Percentiles rank a stretch among this genome's conserved stretches.
These are phyloP conservation scores for Cutaneotrichosporon daszewskae DNA, from an alignment of 1,284 basidiomycete genomes.

Conservation along the genomic window DNA sequence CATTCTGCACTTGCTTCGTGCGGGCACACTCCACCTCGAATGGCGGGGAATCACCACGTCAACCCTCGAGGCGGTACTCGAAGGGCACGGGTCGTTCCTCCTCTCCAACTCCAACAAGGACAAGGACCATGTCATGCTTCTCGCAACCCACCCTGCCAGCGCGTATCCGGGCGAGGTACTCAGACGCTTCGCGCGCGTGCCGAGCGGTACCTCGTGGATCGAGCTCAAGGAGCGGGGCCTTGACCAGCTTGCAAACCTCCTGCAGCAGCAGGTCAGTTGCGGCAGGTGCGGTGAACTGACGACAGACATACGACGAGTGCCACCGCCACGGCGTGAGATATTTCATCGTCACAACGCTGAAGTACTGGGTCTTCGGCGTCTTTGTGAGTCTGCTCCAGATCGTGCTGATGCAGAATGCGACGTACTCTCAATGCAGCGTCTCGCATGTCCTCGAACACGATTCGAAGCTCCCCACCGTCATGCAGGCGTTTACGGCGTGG, in stretches of 20 bases:
- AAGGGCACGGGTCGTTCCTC: constrained; percentile 40
- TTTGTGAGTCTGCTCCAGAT: constrained; percentile 31
- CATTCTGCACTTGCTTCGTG: no score
- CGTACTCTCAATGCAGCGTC: constrained; percentile 28
- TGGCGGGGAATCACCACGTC: no score
- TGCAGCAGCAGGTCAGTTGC: constrained; percentile 37
- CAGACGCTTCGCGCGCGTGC: constrained; percentile 27
- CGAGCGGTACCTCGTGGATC: neutral
- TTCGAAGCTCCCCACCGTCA: constrained; percentile 30
- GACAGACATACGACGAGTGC: constrained; percentile 42
- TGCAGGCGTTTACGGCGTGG: constrained; percentile 42
- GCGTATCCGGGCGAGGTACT: constrained; percentile 15
- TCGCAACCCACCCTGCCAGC: constrained; percentile 34
- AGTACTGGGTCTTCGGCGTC: constrained; percentile 44
- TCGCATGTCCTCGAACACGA: constrained; percentile 32
- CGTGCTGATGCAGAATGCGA: constrained; percentile 22
- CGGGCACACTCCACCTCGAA: no score
- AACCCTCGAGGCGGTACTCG: constrained; percentile 30
- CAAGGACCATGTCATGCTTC: constrained; percentile 30
- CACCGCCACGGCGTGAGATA: constrained; percentile 36
- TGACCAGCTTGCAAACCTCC: constrained; percentile 34
- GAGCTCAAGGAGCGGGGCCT: neutral
- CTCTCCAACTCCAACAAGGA: constrained; percentile 29
- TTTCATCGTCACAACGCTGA: constrained; percentile 41
- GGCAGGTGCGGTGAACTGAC: neutral